phyloP scores from a whole-genome alignment of 148 eudicot genomes.

The Vaccinium corymbosum region DNA sequence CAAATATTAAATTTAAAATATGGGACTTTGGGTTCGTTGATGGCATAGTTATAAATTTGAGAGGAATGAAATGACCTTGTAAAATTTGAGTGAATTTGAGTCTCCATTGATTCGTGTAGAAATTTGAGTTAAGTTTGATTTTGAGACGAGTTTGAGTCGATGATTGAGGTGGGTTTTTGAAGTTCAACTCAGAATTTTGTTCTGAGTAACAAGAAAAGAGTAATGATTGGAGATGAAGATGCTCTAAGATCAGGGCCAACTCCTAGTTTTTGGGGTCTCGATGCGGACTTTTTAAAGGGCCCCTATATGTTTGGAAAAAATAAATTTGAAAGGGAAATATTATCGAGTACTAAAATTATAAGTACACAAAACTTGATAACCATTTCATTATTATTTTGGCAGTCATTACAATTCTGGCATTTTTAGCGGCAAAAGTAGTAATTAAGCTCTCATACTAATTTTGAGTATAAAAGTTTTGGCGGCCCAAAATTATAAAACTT shows the following conservation, averaged over 20 bases:
- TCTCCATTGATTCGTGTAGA: neutral
- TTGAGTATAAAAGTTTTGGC: too few species aligned
- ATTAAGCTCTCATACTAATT: too few species aligned
- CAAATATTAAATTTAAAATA: neutral
- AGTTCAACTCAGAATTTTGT: neutral
- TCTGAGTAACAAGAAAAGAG: neutral
- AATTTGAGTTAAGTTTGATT: neutral
- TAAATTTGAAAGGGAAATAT: neutral
- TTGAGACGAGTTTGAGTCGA: too few species aligned
- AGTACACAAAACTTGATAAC: neutral
- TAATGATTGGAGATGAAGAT: neutral
- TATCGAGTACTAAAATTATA: neutral
- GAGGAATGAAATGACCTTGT: neutral
- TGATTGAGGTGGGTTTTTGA: neutral
- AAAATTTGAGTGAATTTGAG: too few species aligned
- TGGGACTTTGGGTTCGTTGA: neutral
- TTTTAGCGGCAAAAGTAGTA: too few species aligned
- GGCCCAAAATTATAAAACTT: too few species aligned
- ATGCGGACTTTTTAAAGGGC: neutral
- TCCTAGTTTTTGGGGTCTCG: neutral
- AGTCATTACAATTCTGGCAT: neutral
- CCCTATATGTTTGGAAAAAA: too few species aligned
- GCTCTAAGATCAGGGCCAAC: neutral
- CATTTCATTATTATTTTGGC: neutral
- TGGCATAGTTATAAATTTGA: neutral